These are phyloP conservation scores for Podaxis sp. DNA, from an alignment of 768 basidiomycete species.

Conservation along the genomic window DNA sequence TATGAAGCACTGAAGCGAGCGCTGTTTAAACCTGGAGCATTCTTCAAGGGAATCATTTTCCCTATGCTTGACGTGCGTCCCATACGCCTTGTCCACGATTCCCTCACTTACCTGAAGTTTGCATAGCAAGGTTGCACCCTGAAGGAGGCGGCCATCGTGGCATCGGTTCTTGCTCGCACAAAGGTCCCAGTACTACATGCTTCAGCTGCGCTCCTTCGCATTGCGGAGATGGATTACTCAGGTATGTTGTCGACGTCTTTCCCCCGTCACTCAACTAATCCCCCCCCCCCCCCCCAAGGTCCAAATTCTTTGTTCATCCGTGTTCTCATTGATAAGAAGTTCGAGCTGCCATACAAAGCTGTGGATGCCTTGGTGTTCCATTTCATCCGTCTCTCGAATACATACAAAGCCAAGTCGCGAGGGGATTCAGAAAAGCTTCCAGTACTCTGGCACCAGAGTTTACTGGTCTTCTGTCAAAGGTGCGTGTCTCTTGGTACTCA, in stretches of 20 bases:
- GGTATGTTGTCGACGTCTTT: constrained; percentile 40
- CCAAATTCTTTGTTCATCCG: constrained; percentile 97
- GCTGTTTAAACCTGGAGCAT: constrained; percentile 94
- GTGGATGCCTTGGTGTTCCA: constrained; percentile 97
- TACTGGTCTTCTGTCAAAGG: constrained; percentile 94
- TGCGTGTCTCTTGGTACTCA: constrained; percentile 27
- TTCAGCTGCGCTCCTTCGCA: constrained; percentile 88
- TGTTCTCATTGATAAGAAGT: constrained; percentile 95
- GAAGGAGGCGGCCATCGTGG: constrained; percentile 93
- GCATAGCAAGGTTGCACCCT: constrained; percentile 73
- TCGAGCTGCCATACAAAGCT: constrained; percentile 96
- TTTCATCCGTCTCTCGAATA: constrained; percentile 94
- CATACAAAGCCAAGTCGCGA: constrained; percentile 70
- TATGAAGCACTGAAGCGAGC: constrained; percentile 92
- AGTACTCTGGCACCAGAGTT: constrained; percentile 98
- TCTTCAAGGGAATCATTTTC: constrained; percentile 98
- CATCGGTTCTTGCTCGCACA: constrained; percentile 85
- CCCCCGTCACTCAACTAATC: constrained; percentile 3
- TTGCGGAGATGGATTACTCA: constrained; percentile 95
- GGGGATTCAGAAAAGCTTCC: constrained; percentile 82
- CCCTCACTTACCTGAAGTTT: constrained; percentile 1
- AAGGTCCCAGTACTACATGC: constrained; percentile 97
- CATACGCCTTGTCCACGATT: not conserved
- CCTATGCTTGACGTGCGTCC: constrained; percentile 84
- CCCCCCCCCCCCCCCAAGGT: constrained; percentile 44